Percentiles rank a stretch among this genome's conserved stretches.
These are phyloP conservation scores for Solanum habrochaites DNA, from an alignment of 257 asterid genomes.

Conservation along the genomic window DNA sequence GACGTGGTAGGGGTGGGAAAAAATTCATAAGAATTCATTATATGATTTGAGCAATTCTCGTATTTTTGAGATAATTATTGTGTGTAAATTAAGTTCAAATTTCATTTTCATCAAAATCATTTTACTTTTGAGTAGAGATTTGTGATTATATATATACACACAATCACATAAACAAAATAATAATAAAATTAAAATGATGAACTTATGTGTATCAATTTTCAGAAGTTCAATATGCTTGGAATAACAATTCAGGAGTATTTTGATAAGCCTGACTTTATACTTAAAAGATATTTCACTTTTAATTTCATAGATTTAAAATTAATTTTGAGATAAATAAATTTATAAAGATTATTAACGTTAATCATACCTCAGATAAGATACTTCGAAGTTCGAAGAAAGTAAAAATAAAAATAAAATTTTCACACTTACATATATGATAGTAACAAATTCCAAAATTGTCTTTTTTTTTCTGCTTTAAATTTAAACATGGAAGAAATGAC, in stretches of 20 bases:
- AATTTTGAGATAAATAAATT: neutral
- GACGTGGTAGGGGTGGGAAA: neutral
- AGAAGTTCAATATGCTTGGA: neutral
- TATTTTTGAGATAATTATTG: neutral
- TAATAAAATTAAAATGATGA: neutral
- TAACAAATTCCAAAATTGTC: neutral
- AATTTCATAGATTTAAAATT: neutral
- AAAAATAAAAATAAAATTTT: neutral
- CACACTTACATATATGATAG: neutral
- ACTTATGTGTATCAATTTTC: neutral
- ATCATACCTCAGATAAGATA: neutral
- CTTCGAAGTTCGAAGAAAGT: neutral
- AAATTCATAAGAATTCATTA: no score
- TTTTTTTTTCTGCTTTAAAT: neutral
- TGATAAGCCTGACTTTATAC: rapidly evolving
- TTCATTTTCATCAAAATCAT: no score
- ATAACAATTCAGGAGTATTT: neutral
- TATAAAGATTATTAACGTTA: neutral
- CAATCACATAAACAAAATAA: neutral
- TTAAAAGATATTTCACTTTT: neutral
- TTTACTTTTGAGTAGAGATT: no score
- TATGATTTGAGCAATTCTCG: neutral
- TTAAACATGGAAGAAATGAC: neutral
- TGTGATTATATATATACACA: neutral
- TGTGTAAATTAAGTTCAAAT: no score